phyloP scores from a whole-genome alignment of 2,329 filamentous ascomycete genomes.

The Penicillium sp. region DNA sequence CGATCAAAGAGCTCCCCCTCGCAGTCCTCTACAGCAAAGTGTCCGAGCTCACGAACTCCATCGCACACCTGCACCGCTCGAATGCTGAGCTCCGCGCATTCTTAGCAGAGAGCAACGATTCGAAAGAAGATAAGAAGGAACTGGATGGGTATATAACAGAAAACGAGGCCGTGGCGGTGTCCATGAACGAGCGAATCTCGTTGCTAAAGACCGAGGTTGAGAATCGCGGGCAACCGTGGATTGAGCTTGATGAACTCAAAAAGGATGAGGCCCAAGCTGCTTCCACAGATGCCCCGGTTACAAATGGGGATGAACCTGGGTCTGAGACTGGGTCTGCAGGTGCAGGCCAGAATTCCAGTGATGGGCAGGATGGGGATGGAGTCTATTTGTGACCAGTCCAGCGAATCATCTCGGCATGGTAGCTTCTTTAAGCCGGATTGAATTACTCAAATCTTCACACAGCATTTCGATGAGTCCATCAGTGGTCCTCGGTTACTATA shows the following conservation, averaged over 20 bases:
- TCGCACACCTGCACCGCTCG: slow-evolving; percentile 57
- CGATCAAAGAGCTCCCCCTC: slow-evolving; percentile 58
- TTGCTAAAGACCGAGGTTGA: slow-evolving; percentile 55
- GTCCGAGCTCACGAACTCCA: slow-evolving; percentile 60
- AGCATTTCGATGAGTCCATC: background rate
- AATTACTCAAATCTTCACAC: background rate
- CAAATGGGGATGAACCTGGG: slow-evolving; percentile 22
- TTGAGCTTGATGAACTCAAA: slow-evolving; percentile 29
- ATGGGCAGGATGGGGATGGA: slow-evolving; percentile 29
- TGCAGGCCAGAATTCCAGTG: slow-evolving; percentile 4
- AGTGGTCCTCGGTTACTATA: background rate
- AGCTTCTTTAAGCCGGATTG: background rate
- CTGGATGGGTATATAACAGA: slow-evolving; percentile 50
- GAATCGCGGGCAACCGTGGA: slow-evolving; percentile 56
- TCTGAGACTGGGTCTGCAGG: background rate
- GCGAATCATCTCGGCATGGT: background rate
- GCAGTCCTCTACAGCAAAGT: slow-evolving; percentile 61
- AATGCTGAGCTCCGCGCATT: slow-evolving; percentile 58
- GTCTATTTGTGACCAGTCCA: slow-evolving; percentile 32
- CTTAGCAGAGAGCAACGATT: slow-evolving; percentile 49
- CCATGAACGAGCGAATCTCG: slow-evolving; percentile 56
- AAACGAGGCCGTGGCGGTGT: slow-evolving; percentile 56
- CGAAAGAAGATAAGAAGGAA: slow-evolving; percentile 47
- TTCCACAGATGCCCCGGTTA: slow-evolving; percentile 17
- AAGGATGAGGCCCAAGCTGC: slow-evolving; percentile 25